Evolutionary conservation across 208 protist genomes (phyloP).

Genomic region (Wallacemonas sp.): DNA sequence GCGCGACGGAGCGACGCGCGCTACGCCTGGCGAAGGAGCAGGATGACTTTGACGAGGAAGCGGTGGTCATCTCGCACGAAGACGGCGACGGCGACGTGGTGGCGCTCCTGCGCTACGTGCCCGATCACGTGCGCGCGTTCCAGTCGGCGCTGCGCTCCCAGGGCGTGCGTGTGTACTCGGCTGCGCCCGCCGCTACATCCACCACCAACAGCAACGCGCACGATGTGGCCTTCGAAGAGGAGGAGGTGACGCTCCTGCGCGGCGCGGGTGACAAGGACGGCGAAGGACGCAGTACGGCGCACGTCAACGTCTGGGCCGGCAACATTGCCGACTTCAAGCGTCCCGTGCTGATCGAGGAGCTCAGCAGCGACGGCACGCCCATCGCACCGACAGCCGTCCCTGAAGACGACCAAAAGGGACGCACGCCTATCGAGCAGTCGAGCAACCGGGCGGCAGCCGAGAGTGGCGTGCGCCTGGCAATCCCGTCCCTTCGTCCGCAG

Average conservation of each 20-base stretch:
- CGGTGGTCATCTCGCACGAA: conserved; percentile 63
- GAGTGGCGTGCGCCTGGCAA: conserved; percentile 32
- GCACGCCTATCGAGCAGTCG: too few relatives aligned
- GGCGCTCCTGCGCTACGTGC: conserved; percentile 62
- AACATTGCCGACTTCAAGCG: conserved; percentile 78
- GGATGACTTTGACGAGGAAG: conserved; percentile 72
- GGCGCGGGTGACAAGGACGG: conserved; percentile 17
- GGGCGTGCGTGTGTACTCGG: conserved; percentile 14
- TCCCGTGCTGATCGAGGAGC: conserved; percentile 56
- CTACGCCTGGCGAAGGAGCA: conserved; percentile 51
- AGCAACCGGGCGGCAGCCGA: too few relatives aligned
- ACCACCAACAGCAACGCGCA: not conserved
- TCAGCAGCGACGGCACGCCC: conserved; percentile 14
- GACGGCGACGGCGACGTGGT: conserved; percentile 75
- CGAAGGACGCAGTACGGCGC: too few relatives aligned
- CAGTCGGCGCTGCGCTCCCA: conserved; percentile 38
- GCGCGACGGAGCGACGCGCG: conserved; percentile 42
- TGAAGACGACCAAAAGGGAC: not conserved
- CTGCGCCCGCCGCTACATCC: not conserved
- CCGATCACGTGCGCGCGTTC: conserved; percentile 59
- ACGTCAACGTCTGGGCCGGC: conserved; percentile 69
- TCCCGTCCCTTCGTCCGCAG: conserved; percentile 44
- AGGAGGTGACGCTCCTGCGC: conserved; percentile 26
- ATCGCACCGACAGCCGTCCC: not conserved
- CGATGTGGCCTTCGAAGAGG: conserved; percentile 10